A percentile compares a stretch with the other conserved stretches of the same genome.
Evolutionary conservation across 352 stramenopile genomes (phyloP).

Genomic region (Poterioochromonas sp.): DNA sequence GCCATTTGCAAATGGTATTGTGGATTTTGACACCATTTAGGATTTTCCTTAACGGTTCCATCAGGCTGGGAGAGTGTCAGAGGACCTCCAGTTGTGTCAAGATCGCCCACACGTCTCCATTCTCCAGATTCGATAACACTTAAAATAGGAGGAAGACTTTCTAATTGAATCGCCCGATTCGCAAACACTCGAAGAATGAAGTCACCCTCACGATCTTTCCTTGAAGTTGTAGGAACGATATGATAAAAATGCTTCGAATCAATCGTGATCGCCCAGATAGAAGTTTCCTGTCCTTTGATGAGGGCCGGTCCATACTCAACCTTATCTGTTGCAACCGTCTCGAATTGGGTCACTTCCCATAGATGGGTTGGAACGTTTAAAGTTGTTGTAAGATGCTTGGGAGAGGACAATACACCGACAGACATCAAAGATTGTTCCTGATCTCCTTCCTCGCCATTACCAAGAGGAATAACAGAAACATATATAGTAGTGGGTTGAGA

Average conservation of each 20-base stretch:
- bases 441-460: slow-evolving; percentile 14
- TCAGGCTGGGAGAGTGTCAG: slow-evolving; percentile 35
- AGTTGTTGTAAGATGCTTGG: not conserved
- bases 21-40: slow-evolving; percentile 64
- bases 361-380: not conserved
- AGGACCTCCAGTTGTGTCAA: slow-evolving; percentile 63
- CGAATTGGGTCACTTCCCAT: slow-evolving; percentile 9
- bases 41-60: slow-evolving; percentile 46
- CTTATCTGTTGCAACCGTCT: not conserved
- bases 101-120: slow-evolving; percentile 46
- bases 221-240: slow-evolving; percentile 65
- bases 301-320: not conserved
- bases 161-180: slow-evolving; percentile 57
- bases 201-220: slow-evolving; percentile 53
- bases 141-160: slow-evolving; percentile 58
- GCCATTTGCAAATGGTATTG: slow-evolving; percentile 66
- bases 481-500: slow-evolving; percentile 49
- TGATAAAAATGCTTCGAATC: slow-evolving; percentile 62
- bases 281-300: slow-evolving; percentile 7
- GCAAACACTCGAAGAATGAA: slow-evolving; percentile 76
- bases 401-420: not conserved
- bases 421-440: not conserved
- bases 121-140: slow-evolving; percentile 56
- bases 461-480: slow-evolving; percentile 44
- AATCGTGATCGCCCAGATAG: slow-evolving; percentile 52